A percentile compares a stretch with the other conserved stretches of the same genome.
These are phyloP conservation scores for Neobulgaria alba DNA, from an alignment of 2,329 filamentous ascomycete genomes.

Conservation along the genomic window DNA sequence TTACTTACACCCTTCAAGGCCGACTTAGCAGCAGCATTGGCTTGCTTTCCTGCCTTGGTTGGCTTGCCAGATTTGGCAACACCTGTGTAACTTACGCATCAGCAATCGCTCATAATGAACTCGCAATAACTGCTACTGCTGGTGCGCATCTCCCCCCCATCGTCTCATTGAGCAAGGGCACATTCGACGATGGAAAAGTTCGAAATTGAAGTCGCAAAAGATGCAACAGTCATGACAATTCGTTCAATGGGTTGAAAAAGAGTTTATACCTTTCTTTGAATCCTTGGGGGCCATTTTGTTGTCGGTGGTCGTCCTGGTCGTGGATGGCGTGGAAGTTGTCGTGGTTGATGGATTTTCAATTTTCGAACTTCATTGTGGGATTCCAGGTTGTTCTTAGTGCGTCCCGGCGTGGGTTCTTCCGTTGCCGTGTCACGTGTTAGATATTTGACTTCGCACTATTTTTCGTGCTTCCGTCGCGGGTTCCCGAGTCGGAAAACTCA, in stretches of 20 bases:
- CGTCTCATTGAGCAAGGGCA: conserved; percentile 10
- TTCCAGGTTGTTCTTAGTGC: no score
- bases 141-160: conserved; percentile 23
- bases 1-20: conserved; percentile 86
- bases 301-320: conserved; percentile 17
- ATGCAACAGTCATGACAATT: conserved; percentile 10
- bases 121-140: conserved; percentile 72
- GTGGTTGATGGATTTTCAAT: conserved; percentile 5
- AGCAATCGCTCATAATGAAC: conserved; percentile 66
- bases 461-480: no score
- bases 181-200: conserved; percentile 14
- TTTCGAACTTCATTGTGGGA: conserved; percentile 7
- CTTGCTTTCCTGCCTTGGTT: conserved; percentile 83
- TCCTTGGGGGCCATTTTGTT: conserved; percentile 29
- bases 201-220: conserved; percentile 13
- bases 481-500: no score
- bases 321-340: conserved; percentile 1
- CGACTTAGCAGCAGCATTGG: conserved; percentile 89
- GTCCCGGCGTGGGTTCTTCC: no score
- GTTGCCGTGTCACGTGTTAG: no score
- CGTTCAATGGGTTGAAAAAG: conserved; percentile 16
- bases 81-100: conserved; percentile 52
- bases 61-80: conserved; percentile 48
- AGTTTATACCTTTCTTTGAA: conserved; percentile 30
- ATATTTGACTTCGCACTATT: no score